Percentiles rank a stretch among this genome's conserved stretches.
phyloP scores from a whole-genome alignment of 345 rosid genomes.

The Alliaria petiolata region DNA sequence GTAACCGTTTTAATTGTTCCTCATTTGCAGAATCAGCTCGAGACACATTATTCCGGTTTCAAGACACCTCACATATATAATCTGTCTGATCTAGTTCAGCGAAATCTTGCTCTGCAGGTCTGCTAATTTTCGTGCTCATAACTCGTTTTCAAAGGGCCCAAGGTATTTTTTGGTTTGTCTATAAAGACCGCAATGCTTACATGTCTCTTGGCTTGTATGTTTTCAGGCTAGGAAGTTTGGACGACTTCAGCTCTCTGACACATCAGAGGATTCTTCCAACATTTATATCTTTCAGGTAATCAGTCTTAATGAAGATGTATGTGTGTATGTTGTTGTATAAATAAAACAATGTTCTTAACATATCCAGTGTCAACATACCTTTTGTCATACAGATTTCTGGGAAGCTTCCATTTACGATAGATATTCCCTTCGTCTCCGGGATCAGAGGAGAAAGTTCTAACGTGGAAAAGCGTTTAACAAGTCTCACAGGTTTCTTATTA shows the following conservation, averaged over 20 bases:
- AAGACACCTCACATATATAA: conserved; percentile 90
- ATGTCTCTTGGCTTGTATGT: conserved; percentile 16
- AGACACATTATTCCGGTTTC: conserved; percentile 83
- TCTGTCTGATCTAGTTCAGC: conserved; percentile 83
- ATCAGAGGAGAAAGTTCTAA: conserved; percentile 41
- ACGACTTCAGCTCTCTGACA: conserved; percentile 69
- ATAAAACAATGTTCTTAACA: not conserved
- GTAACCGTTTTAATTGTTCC: not conserved
- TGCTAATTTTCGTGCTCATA: conserved; percentile 18
- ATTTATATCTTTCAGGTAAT: conserved; percentile 83
- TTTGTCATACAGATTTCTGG: conserved; percentile 62
- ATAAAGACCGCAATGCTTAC: conserved; percentile 3
- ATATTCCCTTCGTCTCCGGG: conserved; percentile 79
- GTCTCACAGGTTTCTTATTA: conserved; percentile 62
- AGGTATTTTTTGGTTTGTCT: not conserved
- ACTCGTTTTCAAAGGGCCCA: not conserved
- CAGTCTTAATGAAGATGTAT: conserved; percentile 9
- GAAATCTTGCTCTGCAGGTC: conserved; percentile 75
- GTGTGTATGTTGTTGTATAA: not conserved
- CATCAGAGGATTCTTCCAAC: conserved; percentile 59
- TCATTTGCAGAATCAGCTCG: conserved; percentile 54
- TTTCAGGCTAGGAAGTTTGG: conserved; percentile 58
- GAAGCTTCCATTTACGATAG: conserved; percentile 62
- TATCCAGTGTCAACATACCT: conserved; percentile 13
- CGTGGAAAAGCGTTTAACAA: conserved; percentile 61